phyloP scores from a whole-genome alignment of 768 basidiomycete genomes.

The Lactarius trivialis region DNA sequence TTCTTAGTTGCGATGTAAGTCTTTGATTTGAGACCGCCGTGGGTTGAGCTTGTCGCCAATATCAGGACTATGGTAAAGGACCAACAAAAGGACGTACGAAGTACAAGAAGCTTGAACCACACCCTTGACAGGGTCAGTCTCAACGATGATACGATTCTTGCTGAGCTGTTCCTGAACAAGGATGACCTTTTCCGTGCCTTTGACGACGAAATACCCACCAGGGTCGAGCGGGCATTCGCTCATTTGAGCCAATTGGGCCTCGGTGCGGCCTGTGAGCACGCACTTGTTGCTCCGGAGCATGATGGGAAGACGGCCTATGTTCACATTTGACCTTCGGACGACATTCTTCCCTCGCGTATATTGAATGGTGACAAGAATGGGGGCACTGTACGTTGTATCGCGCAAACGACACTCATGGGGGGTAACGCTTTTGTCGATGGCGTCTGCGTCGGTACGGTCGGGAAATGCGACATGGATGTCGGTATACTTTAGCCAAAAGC shows the following conservation, averaged over 20 bases:
- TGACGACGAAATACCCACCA: slow-evolving; percentile 99
- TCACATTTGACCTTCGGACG: slow-evolving; percentile 74
- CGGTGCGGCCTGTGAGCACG: slow-evolving; percentile 69
- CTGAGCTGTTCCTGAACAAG: slow-evolving; percentile 97
- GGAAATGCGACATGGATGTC: slow-evolving; percentile 93
- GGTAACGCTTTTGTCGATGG: slow-evolving; percentile 76
- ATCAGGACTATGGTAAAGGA: slow-evolving; percentile 11
- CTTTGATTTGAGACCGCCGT: slow-evolving; percentile 88
- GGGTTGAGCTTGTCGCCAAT: slow-evolving; percentile 52
- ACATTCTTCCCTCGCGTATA: slow-evolving; percentile 90
- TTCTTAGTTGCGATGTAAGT: slow-evolving; percentile 96
- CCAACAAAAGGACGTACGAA: slow-evolving; percentile 52
- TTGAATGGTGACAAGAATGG: slow-evolving; percentile 88
- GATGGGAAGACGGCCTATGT: slow-evolving; percentile 88
- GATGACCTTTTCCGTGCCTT: slow-evolving; percentile 99
- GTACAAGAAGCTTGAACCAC: slow-evolving; percentile 93
- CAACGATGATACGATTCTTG: slow-evolving; percentile 99
- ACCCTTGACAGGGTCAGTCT: slow-evolving; percentile 85
- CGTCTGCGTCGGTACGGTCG: slow-evolving; percentile 76
- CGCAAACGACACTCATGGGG: slow-evolving; percentile 96
- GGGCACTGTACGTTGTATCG: slow-evolving; percentile 91
- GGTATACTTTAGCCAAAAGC: slow-evolving; percentile 94
- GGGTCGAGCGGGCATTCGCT: slow-evolving; percentile 96
- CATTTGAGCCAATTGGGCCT: slow-evolving; percentile 86
- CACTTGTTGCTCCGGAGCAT: slow-evolving; percentile 97